These are phyloP conservation scores for Adansonia gregorii DNA, from an alignment of 441 rosid genomes.

Conservation along the genomic window DNA sequence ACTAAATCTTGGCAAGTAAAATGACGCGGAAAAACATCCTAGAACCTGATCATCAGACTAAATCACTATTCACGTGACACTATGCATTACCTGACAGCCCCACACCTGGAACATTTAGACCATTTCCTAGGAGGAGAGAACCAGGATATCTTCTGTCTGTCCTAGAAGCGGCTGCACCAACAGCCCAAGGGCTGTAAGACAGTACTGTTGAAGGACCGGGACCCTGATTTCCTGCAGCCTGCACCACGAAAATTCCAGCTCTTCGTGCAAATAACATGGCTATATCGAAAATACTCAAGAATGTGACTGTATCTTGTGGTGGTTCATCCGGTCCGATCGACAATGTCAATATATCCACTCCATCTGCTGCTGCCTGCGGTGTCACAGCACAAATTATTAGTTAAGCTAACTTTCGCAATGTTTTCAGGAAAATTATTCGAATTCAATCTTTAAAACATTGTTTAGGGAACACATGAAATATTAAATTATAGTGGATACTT, in stretches of 20 bases:
- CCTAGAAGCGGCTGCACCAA: constrained; percentile 51
- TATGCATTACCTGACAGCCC: constrained; percentile 56
- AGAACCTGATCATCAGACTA: too few relatives aligned
- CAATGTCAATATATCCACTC: constrained; percentile 58
- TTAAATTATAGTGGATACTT: neutral
- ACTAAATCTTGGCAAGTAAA: too few relatives aligned
- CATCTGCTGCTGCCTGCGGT: constrained; percentile 57
- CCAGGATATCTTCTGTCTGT: constrained; percentile 58
- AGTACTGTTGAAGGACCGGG: constrained; percentile 57
- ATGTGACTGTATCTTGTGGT: constrained; percentile 53
- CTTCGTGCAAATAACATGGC: constrained; percentile 57
- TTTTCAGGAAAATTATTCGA: neutral
- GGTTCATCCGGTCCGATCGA: constrained; percentile 60
- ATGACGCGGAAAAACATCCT: too few relatives aligned
- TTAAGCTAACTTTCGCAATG: neutral
- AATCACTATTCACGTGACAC: neutral
- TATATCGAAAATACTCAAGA: constrained; percentile 55
- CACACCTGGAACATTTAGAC: constrained; percentile 45
- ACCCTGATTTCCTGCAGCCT: constrained; percentile 69
- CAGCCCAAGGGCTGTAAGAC: constrained; percentile 71
- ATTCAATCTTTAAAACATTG: neutral
- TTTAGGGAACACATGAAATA: neutral
- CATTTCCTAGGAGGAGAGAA: constrained; percentile 56
- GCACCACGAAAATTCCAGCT: constrained; percentile 68
- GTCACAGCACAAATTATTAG: neutral